Base-by-base conservation (phyloP, 805 yeast species). In the Saccharomyces jurei region DNA sequence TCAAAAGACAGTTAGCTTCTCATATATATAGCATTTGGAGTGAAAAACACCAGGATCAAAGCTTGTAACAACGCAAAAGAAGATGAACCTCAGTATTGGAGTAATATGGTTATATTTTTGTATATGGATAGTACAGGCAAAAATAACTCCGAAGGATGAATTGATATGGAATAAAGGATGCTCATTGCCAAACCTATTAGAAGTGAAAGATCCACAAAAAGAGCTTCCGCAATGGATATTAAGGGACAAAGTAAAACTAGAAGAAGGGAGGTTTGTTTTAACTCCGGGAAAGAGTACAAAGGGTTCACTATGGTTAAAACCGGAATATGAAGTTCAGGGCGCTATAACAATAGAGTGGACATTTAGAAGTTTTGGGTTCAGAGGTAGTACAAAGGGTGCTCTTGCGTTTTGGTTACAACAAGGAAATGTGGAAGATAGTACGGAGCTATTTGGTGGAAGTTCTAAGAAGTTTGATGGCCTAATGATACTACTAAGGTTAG, bases 401-500 rank as follows among this genome's bases (percentile, higher is more conserved):
- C 61, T 84, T 25, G 73, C 86, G 0, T 68, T 86, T 49, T 83
- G 84, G 80, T 66, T 83, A 30, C 62, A 80, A 13, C 74, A 74
- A 41, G 63, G 27, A 3, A 36, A 36, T 17, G 57, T 47, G 53
- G 58, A 36, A 65, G 63, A 41, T 41, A 50, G 49, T 22, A 25
- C 10, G 11, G 71, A 72, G 14, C 54, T 63, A 1, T 70, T 74
- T 54, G 82, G 70, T 62, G 81, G 80, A 48, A 88, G 89, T 3
- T 87, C 89, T 1, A 58, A 71, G 0, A 63, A 65, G 11, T 87
- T 73, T 60, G 84, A 82, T 60, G 95, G 95, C 22, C 70, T 87
- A 50, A 84, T 83, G 56, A 66, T 87, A 8, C 67, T 81, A 48
- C 67, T 85, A 50, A 87, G 84, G 63, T 75, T 76, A 47, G 72